A percentile compares a stretch with the other conserved stretches of the same genome.
These are phyloP conservation scores for Penicillium tannophilum DNA, from an alignment of 495 filamentous ascomycete species.

Conservation along the genomic window DNA sequence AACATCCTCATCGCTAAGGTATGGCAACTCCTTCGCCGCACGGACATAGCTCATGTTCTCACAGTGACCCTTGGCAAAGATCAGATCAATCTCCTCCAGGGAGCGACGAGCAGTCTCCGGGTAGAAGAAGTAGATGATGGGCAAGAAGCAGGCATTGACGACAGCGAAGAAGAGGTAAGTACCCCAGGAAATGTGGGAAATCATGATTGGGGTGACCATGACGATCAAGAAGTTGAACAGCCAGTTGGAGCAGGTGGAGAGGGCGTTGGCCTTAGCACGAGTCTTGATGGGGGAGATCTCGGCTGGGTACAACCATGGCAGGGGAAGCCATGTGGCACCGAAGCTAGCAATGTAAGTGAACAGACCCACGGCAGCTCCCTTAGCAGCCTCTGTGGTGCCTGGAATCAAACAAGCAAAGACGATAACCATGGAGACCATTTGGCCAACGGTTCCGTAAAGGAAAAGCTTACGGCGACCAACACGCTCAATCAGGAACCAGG, in stretches of 20 bases:
- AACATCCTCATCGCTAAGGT: conserved; percentile 62
- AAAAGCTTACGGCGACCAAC: conserved; percentile 65
- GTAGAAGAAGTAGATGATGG: conserved; percentile 42
- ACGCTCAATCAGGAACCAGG: conserved; percentile 67
- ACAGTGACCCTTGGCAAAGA: conserved; percentile 64
- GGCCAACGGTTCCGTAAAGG: conserved; percentile 59
- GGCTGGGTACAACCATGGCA: conserved; percentile 64
- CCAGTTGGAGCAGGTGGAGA: conserved; percentile 32
- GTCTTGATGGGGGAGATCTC: conserved; percentile 67
- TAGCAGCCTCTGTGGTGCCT: not conserved
- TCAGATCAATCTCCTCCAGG: conserved; percentile 48
- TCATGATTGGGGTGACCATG: conserved; percentile 29
- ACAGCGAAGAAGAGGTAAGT: conserved; percentile 54
- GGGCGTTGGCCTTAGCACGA: conserved; percentile 56
- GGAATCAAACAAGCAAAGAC: conserved; percentile 4
- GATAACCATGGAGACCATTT: conserved; percentile 13
- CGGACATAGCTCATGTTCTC: conserved; percentile 76
- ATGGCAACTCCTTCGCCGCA: conserved; percentile 69
- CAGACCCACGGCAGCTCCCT: conserved; percentile 8
- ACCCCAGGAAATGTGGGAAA: conserved; percentile 44
- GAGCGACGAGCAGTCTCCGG: conserved; percentile 45
- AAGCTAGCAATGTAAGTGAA: conserved; percentile 12
- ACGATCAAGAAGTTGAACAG: conserved; percentile 37
- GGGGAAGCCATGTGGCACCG: conserved; percentile 9
- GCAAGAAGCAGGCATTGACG: conserved; percentile 37